Percentiles rank a stretch among this genome's conserved stretches.
phyloP scores from a whole-genome alignment of 768 basidiomycete species.

The Tephrocybe sp. region DNA sequence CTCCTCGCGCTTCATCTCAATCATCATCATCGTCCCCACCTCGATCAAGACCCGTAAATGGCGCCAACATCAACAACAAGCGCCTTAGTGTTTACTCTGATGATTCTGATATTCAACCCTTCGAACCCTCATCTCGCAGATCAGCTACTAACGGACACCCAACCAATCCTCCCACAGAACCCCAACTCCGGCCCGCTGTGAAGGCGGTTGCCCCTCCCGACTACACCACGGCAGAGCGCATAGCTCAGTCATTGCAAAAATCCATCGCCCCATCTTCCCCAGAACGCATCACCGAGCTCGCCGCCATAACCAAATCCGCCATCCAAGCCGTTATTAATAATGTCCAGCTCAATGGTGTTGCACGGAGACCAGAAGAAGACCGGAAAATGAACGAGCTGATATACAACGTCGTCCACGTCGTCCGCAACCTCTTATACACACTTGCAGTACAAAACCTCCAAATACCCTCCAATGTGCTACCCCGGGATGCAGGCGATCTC shows the following conservation, averaged over 20 bases:
- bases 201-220: conserved; percentile 33
- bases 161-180: conserved; percentile 7
- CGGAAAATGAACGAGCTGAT: conserved; percentile 63
- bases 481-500: conserved; percentile 46
- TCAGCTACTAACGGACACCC: conserved; percentile 28
- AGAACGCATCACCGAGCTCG: conserved; percentile 60
- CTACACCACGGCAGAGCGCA: conserved; percentile 65
- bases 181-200: conserved; percentile 13
- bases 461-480: conserved; percentile 55
- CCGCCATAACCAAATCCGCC: conserved; percentile 53
- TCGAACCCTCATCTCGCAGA: conserved; percentile 30
- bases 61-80: conserved; percentile 34
- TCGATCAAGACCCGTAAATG: conserved; percentile 29
- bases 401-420: conserved; percentile 61
- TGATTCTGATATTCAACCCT: conserved; percentile 69
- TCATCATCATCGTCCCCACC: conserved; percentile 21
- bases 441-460: conserved; percentile 60
- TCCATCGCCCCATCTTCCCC: conserved; percentile 57
- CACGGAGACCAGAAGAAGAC: conserved; percentile 55
- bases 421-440: conserved; percentile 75
- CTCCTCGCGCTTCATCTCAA: conserved; percentile 13
- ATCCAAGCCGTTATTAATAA: conserved; percentile 66
- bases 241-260: conserved; percentile 66
- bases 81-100: conserved; percentile 76
- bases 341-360: conserved; percentile 44